These are phyloP conservation scores for Acrocalymma vagum DNA, from an alignment of 2,329 filamentous ascomycete species.

Conservation along the genomic window DNA sequence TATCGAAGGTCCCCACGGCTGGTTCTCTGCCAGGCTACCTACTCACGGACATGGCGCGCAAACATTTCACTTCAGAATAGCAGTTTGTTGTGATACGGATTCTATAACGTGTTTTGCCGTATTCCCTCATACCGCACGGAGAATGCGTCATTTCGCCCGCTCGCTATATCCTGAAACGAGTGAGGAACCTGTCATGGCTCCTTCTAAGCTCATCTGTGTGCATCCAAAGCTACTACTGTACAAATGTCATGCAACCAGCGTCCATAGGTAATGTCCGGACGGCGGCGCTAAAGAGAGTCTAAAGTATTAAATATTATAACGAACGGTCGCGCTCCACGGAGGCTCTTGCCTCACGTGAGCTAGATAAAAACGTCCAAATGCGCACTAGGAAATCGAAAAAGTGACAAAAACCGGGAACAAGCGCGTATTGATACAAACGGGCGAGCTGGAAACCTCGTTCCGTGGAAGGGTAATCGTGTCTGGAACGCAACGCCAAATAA, in stretches of 20 bases:
- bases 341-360: slow-evolving; percentile 12
- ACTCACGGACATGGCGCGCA: too few species aligned
- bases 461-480: too few species aligned
- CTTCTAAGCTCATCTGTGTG: slow-evolving; percentile 14
- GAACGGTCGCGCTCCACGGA: slow-evolving; percentile 41
- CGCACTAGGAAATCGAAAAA: slow-evolving; percentile 11
- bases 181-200: slow-evolving; percentile 14
- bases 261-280: slow-evolving; percentile 15
- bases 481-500: slow-evolving; percentile 17
- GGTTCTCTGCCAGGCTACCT: too few species aligned
- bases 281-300: slow-evolving; percentile 44
- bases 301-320: slow-evolving; percentile 48
- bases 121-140: slow-evolving; percentile 20
- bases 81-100: slow-evolving; percentile 14
- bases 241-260: slow-evolving; percentile 42
- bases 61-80: too few species aligned
- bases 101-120: slow-evolving; percentile 33
- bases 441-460: too few species aligned
- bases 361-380: too few species aligned
- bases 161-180: slow-evolving; percentile 24
- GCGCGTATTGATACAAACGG: slow-evolving; percentile 42
- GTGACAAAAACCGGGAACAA: slow-evolving; percentile 11
- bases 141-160: slow-evolving; percentile 35
- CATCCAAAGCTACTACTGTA: slow-evolving; percentile 38
- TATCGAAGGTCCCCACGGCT: too few species aligned